Conservation (phyloP, 176 grass and related monocot species). For the Puccinellia tenuiflora region DNA sequence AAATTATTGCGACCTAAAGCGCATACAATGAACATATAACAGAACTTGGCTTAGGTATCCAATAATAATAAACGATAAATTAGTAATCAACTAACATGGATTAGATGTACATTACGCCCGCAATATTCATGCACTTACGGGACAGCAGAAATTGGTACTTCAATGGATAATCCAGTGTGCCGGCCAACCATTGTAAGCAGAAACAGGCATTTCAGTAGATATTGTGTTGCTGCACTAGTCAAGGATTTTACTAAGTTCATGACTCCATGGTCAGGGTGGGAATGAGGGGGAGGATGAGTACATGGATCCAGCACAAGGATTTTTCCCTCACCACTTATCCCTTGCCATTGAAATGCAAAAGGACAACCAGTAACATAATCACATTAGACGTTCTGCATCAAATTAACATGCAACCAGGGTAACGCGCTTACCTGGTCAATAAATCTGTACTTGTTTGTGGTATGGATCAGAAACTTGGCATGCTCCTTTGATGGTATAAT, state of each 20-base stretch:
- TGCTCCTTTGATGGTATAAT: slow-evolving; percentile 94
- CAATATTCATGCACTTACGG: background rate
- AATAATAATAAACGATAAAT: background rate
- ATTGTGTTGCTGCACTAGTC: background rate
- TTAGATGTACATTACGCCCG: background rate
- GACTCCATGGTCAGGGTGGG: background rate
- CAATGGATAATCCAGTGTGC: background rate
- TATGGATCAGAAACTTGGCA: slow-evolving; percentile 85
- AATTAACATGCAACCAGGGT: slow-evolving; percentile 1
- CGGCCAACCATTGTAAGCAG: background rate
- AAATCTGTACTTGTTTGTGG: slow-evolving; percentile 98
- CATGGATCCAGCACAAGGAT: background rate
- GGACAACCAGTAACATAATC: background rate
- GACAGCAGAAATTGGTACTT: background rate
- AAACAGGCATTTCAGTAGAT: background rate
- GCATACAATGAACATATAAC: background rate
- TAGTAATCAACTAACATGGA: background rate
- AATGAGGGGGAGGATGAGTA: background rate
- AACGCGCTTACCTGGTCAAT: slow-evolving; percentile 75
- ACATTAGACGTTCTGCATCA: background rate
- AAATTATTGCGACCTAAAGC: too few species aligned
- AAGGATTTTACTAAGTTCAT: background rate
- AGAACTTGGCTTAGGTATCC: background rate
- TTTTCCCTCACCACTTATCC: background rate
- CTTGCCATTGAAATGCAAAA: background rate